Base-by-base conservation (phyloP, 768 basidiomycete species). In the Lactifluus hygrophoroides region DNA sequence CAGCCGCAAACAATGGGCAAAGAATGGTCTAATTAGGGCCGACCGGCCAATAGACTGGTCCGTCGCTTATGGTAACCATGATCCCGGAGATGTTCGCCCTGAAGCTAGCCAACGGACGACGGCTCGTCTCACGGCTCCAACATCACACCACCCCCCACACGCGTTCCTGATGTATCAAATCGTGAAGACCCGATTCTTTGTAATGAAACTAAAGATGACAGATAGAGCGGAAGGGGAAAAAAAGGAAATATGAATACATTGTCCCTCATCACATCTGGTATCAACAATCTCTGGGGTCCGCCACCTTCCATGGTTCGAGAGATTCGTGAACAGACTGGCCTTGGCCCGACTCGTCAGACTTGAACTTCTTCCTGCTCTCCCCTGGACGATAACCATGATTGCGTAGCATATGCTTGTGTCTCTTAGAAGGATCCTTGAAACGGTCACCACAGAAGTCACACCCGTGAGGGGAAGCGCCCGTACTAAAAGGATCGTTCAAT, bases 371-470 rank as follows among this genome's bases (percentile, higher is more conserved):
- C 64, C 72, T 74, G 34, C 75, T 74, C 61, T 77, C 79, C 67
- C 74, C 78, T 56, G 75, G 74, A 27, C 75, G 70, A 46, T 84
- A 80, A 21, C 75, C 74, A 62, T 85, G 83, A 19, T 67, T 70
- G 11, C 76, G 72, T 19, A 77, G 74, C 70, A 81, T 78, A 67
- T 85, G 85, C 37, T 81, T 73, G 62, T 83, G 82, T 44, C 83
- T 72, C 52, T 83, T 75, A 4, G 85, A 83, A 17, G 83, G 83
- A 64, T 86, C 85, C 53, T 80, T 83, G 73, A 85, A 86, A 14
- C 70, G 69, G 62, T 75, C 73, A 11, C 72, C 75, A 60, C 85
- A 86, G 30, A 68, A 81, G 21, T 72, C 76, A 66, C 81, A 81
- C 55, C 74, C 71, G 54, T 82, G 80, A 14, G 83, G 82, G 19